phyloP scores from a whole-genome alignment of 352 stramenopile species.

The Phytophthora parvispora region DNA sequence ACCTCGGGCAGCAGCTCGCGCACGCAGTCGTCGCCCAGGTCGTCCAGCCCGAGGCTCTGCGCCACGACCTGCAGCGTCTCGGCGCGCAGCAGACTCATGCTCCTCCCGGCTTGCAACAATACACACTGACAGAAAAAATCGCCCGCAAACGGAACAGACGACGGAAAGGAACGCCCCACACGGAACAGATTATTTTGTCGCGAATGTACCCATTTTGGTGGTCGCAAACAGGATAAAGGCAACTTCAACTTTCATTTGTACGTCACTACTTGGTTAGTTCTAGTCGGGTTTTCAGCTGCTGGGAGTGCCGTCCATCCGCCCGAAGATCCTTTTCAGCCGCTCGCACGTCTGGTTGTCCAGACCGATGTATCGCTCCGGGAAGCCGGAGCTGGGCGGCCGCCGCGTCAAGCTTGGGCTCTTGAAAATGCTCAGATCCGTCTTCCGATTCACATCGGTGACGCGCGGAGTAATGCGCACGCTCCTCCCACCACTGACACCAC shows the following conservation, averaged over 20 bases:
- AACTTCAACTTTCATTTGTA: background rate
- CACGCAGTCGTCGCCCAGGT: conserved; percentile 75
- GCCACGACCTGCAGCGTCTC: conserved; percentile 80
- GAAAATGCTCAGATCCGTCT: conserved; percentile 84
- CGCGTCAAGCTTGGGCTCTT: conserved; percentile 68
- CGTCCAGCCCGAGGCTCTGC: conserved; percentile 80
- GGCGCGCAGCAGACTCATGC: conserved; percentile 81
- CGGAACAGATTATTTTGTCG: background rate
- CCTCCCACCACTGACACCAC: background rate
- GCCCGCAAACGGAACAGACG: background rate
- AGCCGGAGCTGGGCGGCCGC: conserved; percentile 59
- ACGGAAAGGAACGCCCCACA: background rate
- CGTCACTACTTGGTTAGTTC: background rate
- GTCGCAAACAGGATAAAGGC: background rate
- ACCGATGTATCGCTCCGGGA: conserved; percentile 82
- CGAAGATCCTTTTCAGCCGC: conserved; percentile 81
- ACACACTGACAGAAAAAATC: conserved; percentile 20
- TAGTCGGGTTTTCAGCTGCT: conserved; percentile 11
- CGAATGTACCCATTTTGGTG: conserved; percentile 4
- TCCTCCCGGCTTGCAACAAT: conserved; percentile 18
- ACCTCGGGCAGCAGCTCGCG: conserved; percentile 78
- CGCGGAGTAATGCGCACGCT: background rate
- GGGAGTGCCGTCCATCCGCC: conserved; percentile 55
- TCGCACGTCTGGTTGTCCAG: conserved; percentile 84
- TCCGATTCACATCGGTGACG: conserved; percentile 23